Percentiles rank a stretch among this genome's conserved stretches.
Conservation (phyloP, 345 rosid genomes). For the Eucalyptus camaldulensis region DNA sequence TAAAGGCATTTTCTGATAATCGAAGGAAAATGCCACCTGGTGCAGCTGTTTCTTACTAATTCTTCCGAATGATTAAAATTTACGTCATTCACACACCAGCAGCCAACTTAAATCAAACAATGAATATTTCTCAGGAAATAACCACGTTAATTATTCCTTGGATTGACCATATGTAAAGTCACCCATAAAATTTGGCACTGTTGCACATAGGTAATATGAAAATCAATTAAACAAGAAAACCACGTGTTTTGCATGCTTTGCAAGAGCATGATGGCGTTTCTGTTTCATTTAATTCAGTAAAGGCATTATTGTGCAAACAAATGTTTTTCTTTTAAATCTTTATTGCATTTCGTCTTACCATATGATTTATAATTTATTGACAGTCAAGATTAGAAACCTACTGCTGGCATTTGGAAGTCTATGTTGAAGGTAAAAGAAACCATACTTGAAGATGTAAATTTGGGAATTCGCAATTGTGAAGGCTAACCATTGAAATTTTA, state of each 20-base stretch:
- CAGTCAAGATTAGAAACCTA: neutral
- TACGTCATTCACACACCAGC: neutral
- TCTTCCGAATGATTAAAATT: neutral
- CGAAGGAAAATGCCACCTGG: neutral
- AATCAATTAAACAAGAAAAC: neutral
- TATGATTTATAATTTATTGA: neutral
- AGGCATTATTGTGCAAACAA: neutral
- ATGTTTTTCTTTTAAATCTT: neutral
- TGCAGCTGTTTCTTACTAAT: neutral
- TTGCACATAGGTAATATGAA: neutral
- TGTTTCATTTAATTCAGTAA: neutral
- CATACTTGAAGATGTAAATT: neutral
- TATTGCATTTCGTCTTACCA: neutral
- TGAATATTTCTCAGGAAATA: neutral
- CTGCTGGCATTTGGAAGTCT: neutral
- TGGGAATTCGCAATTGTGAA: neutral
- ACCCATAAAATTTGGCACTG: neutral
- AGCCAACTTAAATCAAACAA: neutral
- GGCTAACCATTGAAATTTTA: neutral
- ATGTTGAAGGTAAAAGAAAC: neutral
- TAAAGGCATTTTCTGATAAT: neutral
- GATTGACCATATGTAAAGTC: neutral
- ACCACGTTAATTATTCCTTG: neutral
- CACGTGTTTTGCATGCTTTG: neutral
- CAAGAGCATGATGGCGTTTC: neutral